Evolutionary conservation across 805 yeast species (phyloP).

Genomic region (Lipomyces lipofer): DNA sequence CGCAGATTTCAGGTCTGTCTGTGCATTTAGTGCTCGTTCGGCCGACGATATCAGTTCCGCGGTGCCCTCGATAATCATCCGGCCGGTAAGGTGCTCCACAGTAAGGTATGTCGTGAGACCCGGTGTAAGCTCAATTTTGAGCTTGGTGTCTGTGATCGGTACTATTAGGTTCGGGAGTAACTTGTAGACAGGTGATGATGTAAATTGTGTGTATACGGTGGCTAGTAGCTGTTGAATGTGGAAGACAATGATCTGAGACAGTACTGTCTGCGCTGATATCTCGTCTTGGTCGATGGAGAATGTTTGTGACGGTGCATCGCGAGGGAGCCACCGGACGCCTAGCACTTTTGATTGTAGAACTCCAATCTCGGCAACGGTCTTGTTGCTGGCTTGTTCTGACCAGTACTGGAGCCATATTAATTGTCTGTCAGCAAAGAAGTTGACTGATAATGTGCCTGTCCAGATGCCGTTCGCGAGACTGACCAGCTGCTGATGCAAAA

Average conservation of each 20-base stretch:
- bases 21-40: constrained; percentile 22
- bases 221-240: constrained; percentile 26
- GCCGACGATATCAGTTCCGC: constrained; percentile 23
- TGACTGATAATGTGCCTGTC: constrained; percentile 61
- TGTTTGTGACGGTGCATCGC: constrained; percentile 9
- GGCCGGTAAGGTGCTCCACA: constrained; percentile 28
- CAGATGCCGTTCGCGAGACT: constrained; percentile 54
- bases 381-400: constrained; percentile 45
- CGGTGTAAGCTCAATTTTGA: constrained; percentile 26
- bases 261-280: constrained; percentile 25
- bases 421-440: constrained; percentile 55
- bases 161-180: constrained; percentile 19
- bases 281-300: constrained; percentile 24
- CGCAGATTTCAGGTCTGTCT: constrained; percentile 15
- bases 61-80: constrained; percentile 23
- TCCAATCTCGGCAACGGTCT: constrained; percentile 62
- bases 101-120: constrained; percentile 22
- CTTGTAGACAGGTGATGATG: constrained; percentile 9
- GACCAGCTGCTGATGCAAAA: constrained; percentile 58
- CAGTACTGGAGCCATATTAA: constrained; percentile 64
- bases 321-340: constrained; percentile 29
- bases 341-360: constrained; percentile 36
- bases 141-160: constrained; percentile 21
- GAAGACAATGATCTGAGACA: constrained; percentile 20
- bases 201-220: constrained; percentile 13